Evolutionary conservation across 768 basidiomycete species (phyloP).

Genomic region (Phanerochaete sordida): DNA sequence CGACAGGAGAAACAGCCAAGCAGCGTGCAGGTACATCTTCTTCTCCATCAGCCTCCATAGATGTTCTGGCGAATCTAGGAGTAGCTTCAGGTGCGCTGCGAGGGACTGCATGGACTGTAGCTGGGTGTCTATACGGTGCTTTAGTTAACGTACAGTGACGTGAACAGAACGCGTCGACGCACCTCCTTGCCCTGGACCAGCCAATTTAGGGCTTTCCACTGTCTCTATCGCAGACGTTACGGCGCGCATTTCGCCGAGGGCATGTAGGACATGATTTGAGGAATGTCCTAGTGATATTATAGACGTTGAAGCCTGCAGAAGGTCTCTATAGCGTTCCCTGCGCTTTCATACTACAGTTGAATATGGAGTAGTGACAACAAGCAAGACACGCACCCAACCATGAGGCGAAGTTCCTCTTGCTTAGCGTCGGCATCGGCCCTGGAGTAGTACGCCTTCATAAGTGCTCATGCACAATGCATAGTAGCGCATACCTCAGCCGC

Average conservation of each 20-base stretch:
- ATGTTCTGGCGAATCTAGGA: conserved; percentile 89
- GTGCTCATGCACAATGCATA: neutral
- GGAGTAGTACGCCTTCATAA: neutral
- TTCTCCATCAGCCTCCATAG: conserved; percentile 84
- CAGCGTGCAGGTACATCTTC: conserved; percentile 75
- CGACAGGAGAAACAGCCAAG: conserved; percentile 84
- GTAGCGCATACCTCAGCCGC: conserved; percentile 53
- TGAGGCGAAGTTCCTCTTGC: conserved; percentile 81
- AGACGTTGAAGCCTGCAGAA: conserved; percentile 81
- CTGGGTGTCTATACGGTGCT: conserved; percentile 50
- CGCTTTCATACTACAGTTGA: conserved; percentile 49
- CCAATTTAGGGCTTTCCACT: conserved; percentile 41
- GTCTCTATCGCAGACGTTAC: conserved; percentile 47
- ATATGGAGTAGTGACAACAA: neutral
- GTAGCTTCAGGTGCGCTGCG: conserved; percentile 87
- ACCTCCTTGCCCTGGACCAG: conserved; percentile 42
- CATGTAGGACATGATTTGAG: conserved; percentile 58
- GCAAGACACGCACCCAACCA: conserved; percentile 78
- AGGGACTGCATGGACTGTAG: conserved; percentile 67
- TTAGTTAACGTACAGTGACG: neutral
- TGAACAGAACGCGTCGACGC: conserved; percentile 9
- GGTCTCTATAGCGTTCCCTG: conserved; percentile 88
- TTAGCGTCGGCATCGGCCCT: conserved; percentile 84
- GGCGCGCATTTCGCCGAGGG: conserved; percentile 58
- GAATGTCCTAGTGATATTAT: conserved; percentile 76